Base-by-base conservation (phyloP, 108 stramenopile genomes). In the Cyclotella cryptica region DNA sequence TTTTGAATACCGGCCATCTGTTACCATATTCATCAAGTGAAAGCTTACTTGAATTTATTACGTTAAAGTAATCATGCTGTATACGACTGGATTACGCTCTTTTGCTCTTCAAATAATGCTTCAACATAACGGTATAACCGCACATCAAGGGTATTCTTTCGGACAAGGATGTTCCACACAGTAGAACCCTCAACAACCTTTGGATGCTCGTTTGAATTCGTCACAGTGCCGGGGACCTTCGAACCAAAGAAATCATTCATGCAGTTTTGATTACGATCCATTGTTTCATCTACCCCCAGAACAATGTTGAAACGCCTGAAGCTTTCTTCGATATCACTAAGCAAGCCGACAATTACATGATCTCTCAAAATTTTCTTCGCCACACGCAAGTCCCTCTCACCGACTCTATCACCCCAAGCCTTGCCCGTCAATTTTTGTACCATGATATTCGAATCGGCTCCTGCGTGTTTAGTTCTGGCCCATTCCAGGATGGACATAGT, bases 401-500 rank as follows among this genome's bases (percentile, higher is more conserved):
- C 55, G 0, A 58, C 62, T 47, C 18, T 12, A 45, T 65, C 52
- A 35, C 28, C 18, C 11, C 21, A 44, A 2, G 22, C 14, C 44
- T 79, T 79, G 11, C 66, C 71, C 0, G 71, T 26, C 52, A 79
- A 26, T 46, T 66, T 72, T 13, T 57, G 53, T 22, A 68, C 66
- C 65, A 79, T 72, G n/a, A 66, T 40, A 15, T 79, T 66, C 10
- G 52, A 35, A 41, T 79, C 78, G 22, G 19, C 28, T 35, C 26
- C 29, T 5, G 49, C 15, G 7, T 42, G 52, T 10, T 75, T 24
- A 40, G 40, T 44, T 22, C 43, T 52, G 24, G 80, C 84, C 84
- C 84, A 88, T 55, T 88, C 83, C 41, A 86, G 29, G 15, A 88
- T 18, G 18, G 78, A 74, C 74, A 87, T 74, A 46, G 77, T 68